Percentiles rank a stretch among this genome's conserved stretches.
phyloP scores from a whole-genome alignment of 352 stramenopile genomes.

The Phytophthora tubulina region DNA sequence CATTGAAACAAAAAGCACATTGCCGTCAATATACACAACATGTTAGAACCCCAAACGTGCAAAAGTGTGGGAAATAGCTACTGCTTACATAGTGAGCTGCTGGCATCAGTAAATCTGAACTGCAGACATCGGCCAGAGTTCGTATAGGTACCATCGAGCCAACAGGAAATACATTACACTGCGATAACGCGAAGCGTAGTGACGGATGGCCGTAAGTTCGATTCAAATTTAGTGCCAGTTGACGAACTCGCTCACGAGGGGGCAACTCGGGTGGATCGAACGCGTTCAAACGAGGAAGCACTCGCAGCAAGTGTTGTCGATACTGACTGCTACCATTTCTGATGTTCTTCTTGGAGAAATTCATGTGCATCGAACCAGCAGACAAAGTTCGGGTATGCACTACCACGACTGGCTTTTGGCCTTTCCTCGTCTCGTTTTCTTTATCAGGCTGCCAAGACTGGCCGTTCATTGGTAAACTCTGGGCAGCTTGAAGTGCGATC shows the following conservation, averaged over 20 bases:
- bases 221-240: constrained; percentile 53
- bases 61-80: background rate
- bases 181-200: constrained; percentile 59
- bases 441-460: constrained; percentile 5
- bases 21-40: constrained; percentile 8
- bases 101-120: constrained; percentile 43
- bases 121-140: constrained; percentile 47
- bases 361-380: constrained; percentile 39
- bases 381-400: constrained; percentile 40
- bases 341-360: constrained; percentile 50
- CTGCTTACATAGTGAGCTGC: constrained; percentile 58
- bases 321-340: constrained; percentile 43
- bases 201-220: constrained; percentile 56
- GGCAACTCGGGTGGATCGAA: constrained; percentile 16
- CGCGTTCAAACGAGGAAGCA: constrained; percentile 35
- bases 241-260: constrained; percentile 44
- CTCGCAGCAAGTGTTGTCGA: constrained; percentile 41
- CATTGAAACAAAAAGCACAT: background rate
- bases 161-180: constrained; percentile 55
- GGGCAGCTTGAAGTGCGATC: background rate
- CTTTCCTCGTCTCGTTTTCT: constrained; percentile 14
- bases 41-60: background rate
- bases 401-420: constrained; percentile 35
- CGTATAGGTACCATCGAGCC: constrained; percentile 42
- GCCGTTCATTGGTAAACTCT: background rate